Percentiles rank a stretch among this genome's conserved stretches.
These are phyloP conservation scores for Amaranthus palmeri DNA, from an alignment of 148 eudicot genomes.

Conservation along the genomic window DNA sequence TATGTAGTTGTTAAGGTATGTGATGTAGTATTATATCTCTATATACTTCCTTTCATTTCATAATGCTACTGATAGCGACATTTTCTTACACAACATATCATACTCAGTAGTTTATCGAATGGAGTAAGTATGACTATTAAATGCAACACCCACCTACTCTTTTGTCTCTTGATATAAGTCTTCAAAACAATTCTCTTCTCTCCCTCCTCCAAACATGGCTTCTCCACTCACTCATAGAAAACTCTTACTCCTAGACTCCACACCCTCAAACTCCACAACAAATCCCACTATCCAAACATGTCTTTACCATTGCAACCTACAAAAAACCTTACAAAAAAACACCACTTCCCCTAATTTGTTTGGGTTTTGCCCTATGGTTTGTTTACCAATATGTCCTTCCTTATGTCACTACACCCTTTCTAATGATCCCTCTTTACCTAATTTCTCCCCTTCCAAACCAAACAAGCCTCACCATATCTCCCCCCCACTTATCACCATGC, in stretches of 20 bases:
- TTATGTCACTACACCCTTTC: conserved; percentile 9
- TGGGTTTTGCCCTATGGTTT: conserved; percentile 25
- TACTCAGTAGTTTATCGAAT: no score
- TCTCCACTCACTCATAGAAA: conserved; percentile 14
- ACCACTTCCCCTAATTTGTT: not conserved
- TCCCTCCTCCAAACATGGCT: conserved; percentile 20
- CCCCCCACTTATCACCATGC: conserved; percentile 32
- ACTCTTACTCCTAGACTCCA: not conserved
- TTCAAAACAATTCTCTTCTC: not conserved
- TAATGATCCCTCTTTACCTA: not conserved
- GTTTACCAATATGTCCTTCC: conserved; percentile 23
- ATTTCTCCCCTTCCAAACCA: conserved; percentile 12
- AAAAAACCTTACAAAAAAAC: not conserved
- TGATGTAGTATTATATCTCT: no score
- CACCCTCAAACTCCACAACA: conserved; percentile 1
- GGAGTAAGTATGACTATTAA: no score
- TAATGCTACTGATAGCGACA: no score
- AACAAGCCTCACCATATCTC: conserved; percentile 27
- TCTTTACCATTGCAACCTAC: conserved; percentile 16
- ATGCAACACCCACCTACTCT: no score
- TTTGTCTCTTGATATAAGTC: not conserved
- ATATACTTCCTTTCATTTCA: no score
- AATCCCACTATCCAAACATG: conserved; percentile 36
- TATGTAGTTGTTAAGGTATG: no score
- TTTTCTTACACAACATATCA: no score